Percentiles rank a stretch among this genome's conserved stretches.
Conservation (phyloP, 306 rosid genomes). For the Benincasa hispida region DNA sequence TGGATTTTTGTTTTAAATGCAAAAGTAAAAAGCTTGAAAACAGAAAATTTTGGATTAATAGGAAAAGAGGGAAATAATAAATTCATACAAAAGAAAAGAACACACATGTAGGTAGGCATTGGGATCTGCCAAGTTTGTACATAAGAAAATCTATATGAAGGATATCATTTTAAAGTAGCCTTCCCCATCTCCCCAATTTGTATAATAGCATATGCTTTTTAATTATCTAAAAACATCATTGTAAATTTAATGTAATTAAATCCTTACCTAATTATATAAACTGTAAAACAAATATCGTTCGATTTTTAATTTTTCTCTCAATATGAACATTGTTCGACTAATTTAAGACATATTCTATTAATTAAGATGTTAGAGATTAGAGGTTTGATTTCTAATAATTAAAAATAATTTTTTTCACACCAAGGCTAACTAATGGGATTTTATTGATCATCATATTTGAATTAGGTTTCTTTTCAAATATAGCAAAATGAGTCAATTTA, state of each 20-base stretch:
- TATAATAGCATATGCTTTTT: neutral
- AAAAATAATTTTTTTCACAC: no score
- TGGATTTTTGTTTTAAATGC: neutral
- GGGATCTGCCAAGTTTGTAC: constrained; percentile 1
- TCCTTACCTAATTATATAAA: neutral
- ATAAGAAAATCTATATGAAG: neutral
- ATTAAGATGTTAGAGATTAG: no score
- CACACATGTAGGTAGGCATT: no score
- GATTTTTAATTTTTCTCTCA: no score
- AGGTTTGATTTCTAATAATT: no score
- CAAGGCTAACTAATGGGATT: no score
- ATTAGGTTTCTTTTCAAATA: no score
- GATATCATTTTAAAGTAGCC: neutral
- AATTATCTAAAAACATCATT: neutral
- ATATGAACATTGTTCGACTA: no score
- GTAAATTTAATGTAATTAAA: neutral
- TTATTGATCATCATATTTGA: no score
- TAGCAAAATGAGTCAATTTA: no score
- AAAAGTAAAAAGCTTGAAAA: neutral
- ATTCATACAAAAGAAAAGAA: neutral
- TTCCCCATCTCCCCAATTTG: neutral
- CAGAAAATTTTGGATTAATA: neutral
- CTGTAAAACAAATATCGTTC: neutral
- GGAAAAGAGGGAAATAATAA: neutral
- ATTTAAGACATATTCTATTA: no score